A percentile compares a stretch with the other conserved stretches of the same genome.
Evolutionary conservation across 345 rosid species (phyloP).

Genomic region (Mercurialis annua): DNA sequence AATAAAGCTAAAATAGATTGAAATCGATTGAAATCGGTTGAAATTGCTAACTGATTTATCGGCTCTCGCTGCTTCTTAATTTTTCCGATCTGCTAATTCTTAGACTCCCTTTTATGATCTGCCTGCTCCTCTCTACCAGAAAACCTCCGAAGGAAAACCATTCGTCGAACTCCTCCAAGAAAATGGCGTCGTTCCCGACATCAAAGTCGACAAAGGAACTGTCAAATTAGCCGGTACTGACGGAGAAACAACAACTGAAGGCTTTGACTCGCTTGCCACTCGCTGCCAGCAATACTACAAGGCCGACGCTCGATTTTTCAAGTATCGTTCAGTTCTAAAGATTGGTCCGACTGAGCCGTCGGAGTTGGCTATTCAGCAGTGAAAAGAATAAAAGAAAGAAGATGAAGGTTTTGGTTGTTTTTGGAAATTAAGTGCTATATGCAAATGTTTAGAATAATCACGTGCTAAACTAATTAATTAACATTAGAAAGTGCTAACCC

Average conservation of each 20-base stretch:
- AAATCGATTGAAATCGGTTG: too few relatives aligned
- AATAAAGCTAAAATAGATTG: too few relatives aligned
- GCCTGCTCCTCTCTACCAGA: slow-evolving; percentile 95
- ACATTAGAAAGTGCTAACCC: too few relatives aligned
- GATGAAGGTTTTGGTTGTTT: too few relatives aligned
- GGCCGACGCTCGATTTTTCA: slow-evolving; percentile 89
- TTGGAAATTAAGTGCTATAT: too few relatives aligned
- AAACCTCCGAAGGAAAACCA: slow-evolving; percentile 65
- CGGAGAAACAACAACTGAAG: slow-evolving; percentile 93
- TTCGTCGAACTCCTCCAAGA: slow-evolving; percentile 83
- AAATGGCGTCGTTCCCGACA: slow-evolving; percentile 73
- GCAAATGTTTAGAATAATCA: too few relatives aligned
- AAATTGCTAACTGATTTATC: too few relatives aligned
- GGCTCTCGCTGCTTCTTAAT: too few relatives aligned
- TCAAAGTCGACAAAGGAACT: slow-evolving; percentile 93
- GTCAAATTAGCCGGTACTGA: slow-evolving; percentile 82
- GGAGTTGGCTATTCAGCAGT: slow-evolving; percentile 73
- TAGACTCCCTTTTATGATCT: too few relatives aligned
- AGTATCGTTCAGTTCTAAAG: slow-evolving; percentile 95
- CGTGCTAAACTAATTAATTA: too few relatives aligned
- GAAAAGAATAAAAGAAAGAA: too few relatives aligned
- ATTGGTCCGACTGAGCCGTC: slow-evolving; percentile 83
- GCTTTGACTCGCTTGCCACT: slow-evolving; percentile 72
- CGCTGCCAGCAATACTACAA: slow-evolving; percentile 88
- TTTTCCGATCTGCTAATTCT: too few relatives aligned